These are phyloP conservation scores for Kwoniella bestiolae DNA, from an alignment of 768 basidiomycete genomes.

Conservation along the genomic window DNA sequence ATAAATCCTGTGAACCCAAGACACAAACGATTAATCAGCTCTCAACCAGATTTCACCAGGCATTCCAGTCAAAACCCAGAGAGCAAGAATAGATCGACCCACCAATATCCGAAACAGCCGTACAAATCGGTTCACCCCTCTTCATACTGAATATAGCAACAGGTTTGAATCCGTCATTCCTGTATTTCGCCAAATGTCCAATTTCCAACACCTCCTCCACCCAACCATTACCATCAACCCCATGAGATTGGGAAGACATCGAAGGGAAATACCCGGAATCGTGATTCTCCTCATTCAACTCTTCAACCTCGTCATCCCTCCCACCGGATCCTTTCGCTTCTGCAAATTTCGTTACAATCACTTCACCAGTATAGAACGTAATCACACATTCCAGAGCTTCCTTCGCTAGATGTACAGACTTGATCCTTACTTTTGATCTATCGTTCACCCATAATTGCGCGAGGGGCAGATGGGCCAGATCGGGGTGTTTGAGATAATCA, in stretches of 20 bases:
- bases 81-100: too few species aligned
- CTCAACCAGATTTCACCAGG: too few species aligned
- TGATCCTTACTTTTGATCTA: conserved; percentile 55
- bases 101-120: conserved; percentile 77
- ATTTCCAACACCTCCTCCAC: conserved; percentile 65
- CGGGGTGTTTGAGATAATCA: conserved; percentile 59
- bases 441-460: conserved; percentile 50
- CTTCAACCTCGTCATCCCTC: conserved; percentile 37
- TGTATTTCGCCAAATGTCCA: conserved; percentile 60
- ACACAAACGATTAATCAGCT: neutral
- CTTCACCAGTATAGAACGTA: conserved; percentile 57
- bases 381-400: conserved; percentile 58
- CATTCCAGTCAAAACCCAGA: too few species aligned
- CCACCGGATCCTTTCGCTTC: conserved; percentile 33
- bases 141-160: conserved; percentile 65
- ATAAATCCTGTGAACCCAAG: conserved; percentile 67
- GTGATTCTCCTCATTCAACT: conserved; percentile 28
- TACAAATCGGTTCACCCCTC: conserved; percentile 63
- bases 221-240: conserved; percentile 24
- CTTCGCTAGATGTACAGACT: conserved; percentile 55
- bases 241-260: conserved; percentile 60
- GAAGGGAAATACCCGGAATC: conserved; percentile 62
- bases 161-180: conserved; percentile 64
- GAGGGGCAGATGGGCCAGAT: conserved; percentile 47
- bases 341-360: conserved; percentile 58